phyloP scores from a whole-genome alignment of 306 rosid genomes.

The Rosa lucieae region DNA sequence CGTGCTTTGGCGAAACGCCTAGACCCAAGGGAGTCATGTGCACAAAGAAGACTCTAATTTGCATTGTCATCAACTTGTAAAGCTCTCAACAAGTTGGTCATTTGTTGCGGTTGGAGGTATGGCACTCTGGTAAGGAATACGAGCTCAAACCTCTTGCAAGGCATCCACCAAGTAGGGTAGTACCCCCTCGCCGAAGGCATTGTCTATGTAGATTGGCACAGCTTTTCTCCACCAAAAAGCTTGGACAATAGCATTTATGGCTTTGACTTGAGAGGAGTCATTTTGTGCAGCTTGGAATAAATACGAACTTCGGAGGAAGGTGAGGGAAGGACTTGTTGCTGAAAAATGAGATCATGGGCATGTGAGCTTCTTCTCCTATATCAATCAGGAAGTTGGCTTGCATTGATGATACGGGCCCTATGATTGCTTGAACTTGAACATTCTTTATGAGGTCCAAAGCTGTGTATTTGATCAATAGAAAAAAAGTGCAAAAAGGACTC shows the following conservation, averaged over 20 bases:
- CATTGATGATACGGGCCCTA: conserved; percentile 29
- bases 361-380: conserved; percentile 28
- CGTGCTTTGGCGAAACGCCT: conserved; percentile 17
- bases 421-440: conserved; percentile 47
- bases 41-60: conserved; percentile 30
- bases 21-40: conserved; percentile 25
- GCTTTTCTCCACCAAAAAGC: conserved; percentile 33
- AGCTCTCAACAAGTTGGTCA: conserved; percentile 20
- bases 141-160: conserved; percentile 20
- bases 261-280: conserved; percentile 26
- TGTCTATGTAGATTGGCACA: conserved; percentile 23
- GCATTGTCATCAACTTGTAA: conserved; percentile 26
- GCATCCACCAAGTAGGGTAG: conserved; percentile 32
- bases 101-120: conserved; percentile 23
- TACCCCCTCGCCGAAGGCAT: conserved; percentile 10
- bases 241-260: conserved; percentile 23
- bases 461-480: conserved; percentile 20
- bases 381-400: conserved; percentile 27
- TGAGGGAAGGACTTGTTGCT: conserved; percentile 34
- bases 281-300: conserved; percentile 21
- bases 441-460: conserved; percentile 44
- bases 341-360: conserved; percentile 37
- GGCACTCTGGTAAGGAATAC: conserved; percentile 15
- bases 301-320: conserved; percentile 17
- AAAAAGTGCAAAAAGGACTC: not conserved